Base-by-base conservation (phyloP, 441 rosid species). In the Gossypium davidsonii region DNA sequence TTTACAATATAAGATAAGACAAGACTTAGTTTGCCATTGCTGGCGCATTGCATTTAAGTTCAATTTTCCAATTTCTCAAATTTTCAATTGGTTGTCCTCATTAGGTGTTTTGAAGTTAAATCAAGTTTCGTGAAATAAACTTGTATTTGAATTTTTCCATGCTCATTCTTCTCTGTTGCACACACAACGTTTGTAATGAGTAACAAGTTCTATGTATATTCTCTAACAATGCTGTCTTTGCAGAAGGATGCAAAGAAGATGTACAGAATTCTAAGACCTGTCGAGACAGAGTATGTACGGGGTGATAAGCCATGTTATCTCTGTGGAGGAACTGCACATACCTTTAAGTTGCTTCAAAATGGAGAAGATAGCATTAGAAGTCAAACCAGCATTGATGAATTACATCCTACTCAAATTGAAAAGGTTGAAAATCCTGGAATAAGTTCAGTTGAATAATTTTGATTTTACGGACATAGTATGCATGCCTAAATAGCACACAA, bases 181-280 rank as follows among this genome's bases (percentile, higher is more conserved):
- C 60, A 15, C 8, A 51, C 15, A 26, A 28, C 2, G n/a, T 51
- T 26, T 31, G 34, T 52, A 68, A 52, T 17, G 15, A 18, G 28
- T 69, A 14, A 69, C 18, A 4, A 69, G 60, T 68, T 31, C n/a
- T 28, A 15, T 26, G 17, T 26, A 49, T 67, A 9, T 26, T 49
- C 59, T 49, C 46, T 49, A 26, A 49, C 10, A 51, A 25, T 8
- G 57, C 9, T 56, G 55, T 78, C 23, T 73, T 67, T 79, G 75
- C 81, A 93, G 98, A 63, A 21, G 76, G 91, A 95, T 71, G 92
- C 93, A 23, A 90, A 83, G 86, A 89, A 63, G 84, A 80, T 90
- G 84, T 84, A 80, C 79, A 81, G 75, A 73, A 77, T 82, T 78
- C 55, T 94, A 70, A 87, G 70, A 61, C 71, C 89, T 42, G 20